Conservation (phyloP, 371 early-diverging fungal genomes). For the Apophysomyces elegans region DNA sequence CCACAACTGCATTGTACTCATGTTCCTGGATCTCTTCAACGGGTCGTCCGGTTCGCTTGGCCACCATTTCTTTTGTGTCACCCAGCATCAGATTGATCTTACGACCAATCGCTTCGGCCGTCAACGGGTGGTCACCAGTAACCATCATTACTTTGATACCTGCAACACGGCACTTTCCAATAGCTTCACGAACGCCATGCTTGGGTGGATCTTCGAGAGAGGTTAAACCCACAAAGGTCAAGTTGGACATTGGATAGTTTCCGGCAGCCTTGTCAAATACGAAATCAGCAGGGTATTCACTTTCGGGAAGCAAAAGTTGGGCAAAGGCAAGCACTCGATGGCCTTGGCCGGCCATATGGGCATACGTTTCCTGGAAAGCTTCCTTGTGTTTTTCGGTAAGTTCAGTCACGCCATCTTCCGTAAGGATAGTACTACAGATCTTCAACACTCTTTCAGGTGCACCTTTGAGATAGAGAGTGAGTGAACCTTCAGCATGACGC, state of each 20-base stretch:
- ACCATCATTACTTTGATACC: slow-evolving; percentile 74
- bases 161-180: slow-evolving; percentile 56
- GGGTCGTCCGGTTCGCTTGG: slow-evolving; percentile 64
- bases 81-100: slow-evolving; percentile 79
- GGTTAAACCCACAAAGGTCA: slow-evolving; percentile 62
- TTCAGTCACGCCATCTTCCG: slow-evolving; percentile 7
- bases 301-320: slow-evolving; percentile 51
- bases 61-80: slow-evolving; percentile 80
- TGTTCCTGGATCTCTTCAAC: slow-evolving; percentile 69
- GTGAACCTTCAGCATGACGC: slow-evolving; percentile 66
- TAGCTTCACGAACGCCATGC: slow-evolving; percentile 52
- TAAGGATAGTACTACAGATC: slow-evolving; percentile 73
- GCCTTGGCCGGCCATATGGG: slow-evolving; percentile 57
- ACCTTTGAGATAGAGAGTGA: slow-evolving; percentile 88
- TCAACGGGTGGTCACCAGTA: slow-evolving; percentile 67
- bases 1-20: slow-evolving; percentile 84
- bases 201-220: slow-evolving; percentile 72
- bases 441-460: slow-evolving; percentile 92
- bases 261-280: slow-evolving; percentile 15
- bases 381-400: slow-evolving; percentile 52
- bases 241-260: slow-evolving; percentile 10
- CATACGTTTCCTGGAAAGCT: slow-evolving; percentile 45
- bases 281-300: slow-evolving; percentile 27
- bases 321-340: slow-evolving; percentile 65
- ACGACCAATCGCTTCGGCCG: slow-evolving; percentile 67